Evolutionary conservation across 228 moss, liverwort and hornwort genomes (phyloP), one percentile per base, ranked within the genome.

Genomic region (Sphagnum magellanicum): DNA sequence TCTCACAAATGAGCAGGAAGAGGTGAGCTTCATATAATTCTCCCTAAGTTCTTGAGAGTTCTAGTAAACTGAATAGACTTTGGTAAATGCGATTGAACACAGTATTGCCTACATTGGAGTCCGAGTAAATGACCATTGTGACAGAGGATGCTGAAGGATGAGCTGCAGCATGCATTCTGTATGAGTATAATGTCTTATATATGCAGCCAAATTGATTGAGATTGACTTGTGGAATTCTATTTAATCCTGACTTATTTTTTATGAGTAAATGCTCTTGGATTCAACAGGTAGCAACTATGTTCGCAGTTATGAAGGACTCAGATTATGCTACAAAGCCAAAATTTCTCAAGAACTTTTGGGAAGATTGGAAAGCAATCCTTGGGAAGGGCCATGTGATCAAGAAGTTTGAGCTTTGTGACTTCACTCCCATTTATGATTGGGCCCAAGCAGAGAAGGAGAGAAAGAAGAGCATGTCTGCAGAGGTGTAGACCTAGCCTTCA

Each of bases 221-320:
- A 32, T 32, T 2, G 32, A 32, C 32, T 32, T 32, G 32, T 32
- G 32, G 32, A 32, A 32, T 32, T 32, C 32, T 32, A 32, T 32
- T 32, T 32, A 32, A 32, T 32, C 32, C 32, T 32, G 32, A 32
- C 32, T 32, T 32, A 32, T 32, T 32, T 32, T 32, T 32, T 1
- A 32, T 32, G 32, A 32, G 32, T 32, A 32, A 32, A 32, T 32
- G 32, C 32, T 3, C 32, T 9, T 50, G 62, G 63, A 61, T 69
- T 60, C 48, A 74, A 68, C 79, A 87, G 90, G 55, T 98, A 57
- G 97, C 97, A 5, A 98, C 97, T 12, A 98, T 98, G 93, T 98
- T 98, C 68, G 97, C 93, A 3, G 97, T 98, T 15, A 98, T 98
- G 97, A 98, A 93, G 65, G 97, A 93, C n/a, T 71, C 91, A 0